These are phyloP conservation scores for Coniochaeta prunicola DNA, from an alignment of 2,329 filamentous ascomycete genomes.

Conservation along the genomic window DNA sequence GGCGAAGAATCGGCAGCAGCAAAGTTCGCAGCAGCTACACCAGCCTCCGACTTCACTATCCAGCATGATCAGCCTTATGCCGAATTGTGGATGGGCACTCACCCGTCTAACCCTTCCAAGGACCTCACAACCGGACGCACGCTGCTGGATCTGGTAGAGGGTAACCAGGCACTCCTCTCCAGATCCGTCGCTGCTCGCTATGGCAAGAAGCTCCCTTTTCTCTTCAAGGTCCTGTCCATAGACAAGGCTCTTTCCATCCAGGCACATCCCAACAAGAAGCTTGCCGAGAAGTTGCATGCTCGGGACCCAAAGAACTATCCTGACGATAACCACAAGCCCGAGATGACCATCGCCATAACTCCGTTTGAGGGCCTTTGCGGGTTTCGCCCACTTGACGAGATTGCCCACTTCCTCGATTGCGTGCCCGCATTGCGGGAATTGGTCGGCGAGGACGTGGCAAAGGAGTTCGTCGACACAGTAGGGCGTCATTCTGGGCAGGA, in stretches of 20 bases:
- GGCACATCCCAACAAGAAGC: conserved; percentile 91
- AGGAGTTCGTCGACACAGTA: conserved; percentile 46
- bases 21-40: conserved; percentile 79
- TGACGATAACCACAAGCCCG: conserved; percentile 98
- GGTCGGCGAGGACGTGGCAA: conserved; percentile 57
- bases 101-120: conserved; percentile 90
- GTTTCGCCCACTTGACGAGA: conserved; percentile 82
- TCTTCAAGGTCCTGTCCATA: conserved; percentile 97
- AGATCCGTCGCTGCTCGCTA: conserved; percentile 66
- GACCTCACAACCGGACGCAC: conserved; percentile 78
- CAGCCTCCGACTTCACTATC: conserved; percentile 65
- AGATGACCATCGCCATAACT: conserved; percentile 98
- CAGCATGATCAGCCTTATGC: conserved; percentile 88
- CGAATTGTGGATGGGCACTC: conserved; percentile 99
- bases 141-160: conserved; percentile 78
- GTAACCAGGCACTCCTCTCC: conserved; percentile 79
- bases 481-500: conserved; percentile 33
- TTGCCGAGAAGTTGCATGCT: conserved; percentile 81
- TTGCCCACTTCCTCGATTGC: conserved; percentile 69
- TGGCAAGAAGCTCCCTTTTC: conserved; percentile 78
- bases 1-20: conserved; percentile 83
- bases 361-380: conserved; percentile 94
- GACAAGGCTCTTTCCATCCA: conserved; percentile 95
- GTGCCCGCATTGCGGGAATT: conserved; percentile 53
- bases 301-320: conserved; percentile 91